Evolutionary conservation across 805 yeast species (phyloP), one percentile per base, ranked within the genome.

Genomic region (Pichia paraexigua): DNA sequence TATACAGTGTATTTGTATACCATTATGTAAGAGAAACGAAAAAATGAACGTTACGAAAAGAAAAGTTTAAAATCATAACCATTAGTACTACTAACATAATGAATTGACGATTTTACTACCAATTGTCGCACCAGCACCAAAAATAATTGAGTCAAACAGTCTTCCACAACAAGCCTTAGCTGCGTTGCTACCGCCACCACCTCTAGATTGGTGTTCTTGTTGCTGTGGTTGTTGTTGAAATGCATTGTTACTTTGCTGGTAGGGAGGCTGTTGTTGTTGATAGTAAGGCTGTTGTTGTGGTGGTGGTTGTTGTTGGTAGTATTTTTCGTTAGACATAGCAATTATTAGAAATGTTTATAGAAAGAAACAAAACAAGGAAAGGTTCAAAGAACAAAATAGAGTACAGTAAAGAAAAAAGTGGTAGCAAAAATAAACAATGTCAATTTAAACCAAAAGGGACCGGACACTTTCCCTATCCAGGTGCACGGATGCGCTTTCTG

Each of bases 51-150:
- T 24, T 24, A 24, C 25, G 25, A 24, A 24, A 24, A 24, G 25
- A 24, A 24, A 24, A 7, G 25, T 24, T 5, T 24, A 24, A 24
- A 7, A 24, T 24, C 25, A 24, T 24, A 4, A 24, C 25, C 7
- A 5, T 24, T 24, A 24, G 7, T 4, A 24, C 13, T 13, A 64
- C 69, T 82, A 59, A 85, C 82, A 53, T 17, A 87, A 84, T 43
- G 87, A 76, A 61, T 85, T 81, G 41, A 91, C 87, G 48, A 92
- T 60, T 61, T 86, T 89, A 44, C 87, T 77, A 63, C 98, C 98
- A 50, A 91, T 74, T 1, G 96, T 84, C 41, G 97, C 96, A 73
- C 98, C 98, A 11, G 96, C 97, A 68, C 97, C 97, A 58, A 89
- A 92, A 46, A 91, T 80, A 37, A 95, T 91, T n/a, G 97, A 95